Evolutionary conservation across 192 early-diverging fungal genomes (phyloP).

Genomic region (Mortierella hygrophila): DNA sequence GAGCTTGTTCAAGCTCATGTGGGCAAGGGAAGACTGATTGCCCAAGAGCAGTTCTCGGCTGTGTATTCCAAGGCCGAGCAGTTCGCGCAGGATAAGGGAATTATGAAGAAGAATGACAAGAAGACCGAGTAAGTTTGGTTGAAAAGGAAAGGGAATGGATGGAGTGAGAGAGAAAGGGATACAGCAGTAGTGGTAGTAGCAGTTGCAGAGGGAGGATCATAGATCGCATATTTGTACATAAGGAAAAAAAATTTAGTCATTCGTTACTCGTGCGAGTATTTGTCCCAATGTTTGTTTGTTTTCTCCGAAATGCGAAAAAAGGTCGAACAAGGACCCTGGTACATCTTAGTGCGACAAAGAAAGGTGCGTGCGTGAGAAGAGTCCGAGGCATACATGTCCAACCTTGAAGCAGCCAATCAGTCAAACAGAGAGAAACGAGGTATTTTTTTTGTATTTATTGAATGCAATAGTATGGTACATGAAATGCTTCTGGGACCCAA

Average conservation of each 20-base stretch:
- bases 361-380: too few species aligned
- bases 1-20: slow-evolving; percentile 30
- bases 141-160: neutral
- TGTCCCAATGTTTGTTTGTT: too few species aligned
- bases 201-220: neutral
- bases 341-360: too few species aligned
- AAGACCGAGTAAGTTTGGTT: slow-evolving; percentile 27
- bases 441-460: slow-evolving; percentile 5
- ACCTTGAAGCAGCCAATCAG: too few species aligned
- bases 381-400: too few species aligned
- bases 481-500: slow-evolving; percentile 4
- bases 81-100: slow-evolving; percentile 41
- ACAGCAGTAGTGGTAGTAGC: neutral
- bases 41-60: slow-evolving; percentile 22
- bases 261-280: neutral
- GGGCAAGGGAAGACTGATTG: slow-evolving; percentile 32
- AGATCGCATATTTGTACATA: neutral
- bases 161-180: neutral
- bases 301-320: too few species aligned
- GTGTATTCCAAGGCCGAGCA: slow-evolving; percentile 36
- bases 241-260: neutral
- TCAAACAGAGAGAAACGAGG: neutral
- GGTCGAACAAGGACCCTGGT: too few species aligned
- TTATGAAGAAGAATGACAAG: slow-evolving; percentile 39
- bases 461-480: slow-evolving; percentile 30